Percentiles rank a stretch among this genome's conserved stretches.
Evolutionary conservation across 495 filamentous ascomycete genomes (phyloP).

Genomic region (Entonaema liquescens): DNA sequence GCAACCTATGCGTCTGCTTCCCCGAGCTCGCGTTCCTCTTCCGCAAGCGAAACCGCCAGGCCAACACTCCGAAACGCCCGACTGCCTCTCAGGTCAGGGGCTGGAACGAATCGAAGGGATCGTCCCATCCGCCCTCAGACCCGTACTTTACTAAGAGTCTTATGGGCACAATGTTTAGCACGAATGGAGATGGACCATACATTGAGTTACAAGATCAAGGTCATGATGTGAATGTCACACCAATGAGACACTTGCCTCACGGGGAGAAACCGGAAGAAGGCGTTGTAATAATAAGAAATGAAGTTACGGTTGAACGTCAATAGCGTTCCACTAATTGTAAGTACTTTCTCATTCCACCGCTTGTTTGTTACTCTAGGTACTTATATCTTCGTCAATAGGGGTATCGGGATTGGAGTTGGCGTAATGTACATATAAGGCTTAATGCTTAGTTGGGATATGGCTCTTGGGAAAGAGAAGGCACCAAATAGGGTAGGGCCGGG

Average conservation of each 20-base stretch:
- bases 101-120: neutral
- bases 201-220: neutral
- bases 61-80: neutral
- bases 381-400: neutral
- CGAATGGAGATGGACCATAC: neutral
- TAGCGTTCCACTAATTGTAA: neutral
- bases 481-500: neutral
- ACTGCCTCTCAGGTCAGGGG: neutral
- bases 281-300: neutral
- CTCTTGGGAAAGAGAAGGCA: neutral
- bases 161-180: neutral
- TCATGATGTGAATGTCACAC: neutral
- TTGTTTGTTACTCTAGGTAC: neutral
- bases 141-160: neutral
- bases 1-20: conserved; percentile 23
- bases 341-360: neutral
- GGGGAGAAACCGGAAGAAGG: neutral
- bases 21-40: conserved; percentile 14
- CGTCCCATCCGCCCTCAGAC: neutral
- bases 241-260: neutral
- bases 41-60: neutral
- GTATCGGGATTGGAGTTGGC: neutral
- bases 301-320: neutral
- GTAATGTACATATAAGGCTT: neutral
- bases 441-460: neutral